phyloP scores from a whole-genome alignment of 768 basidiomycete genomes.

The Leucogyrophana mollusca region DNA sequence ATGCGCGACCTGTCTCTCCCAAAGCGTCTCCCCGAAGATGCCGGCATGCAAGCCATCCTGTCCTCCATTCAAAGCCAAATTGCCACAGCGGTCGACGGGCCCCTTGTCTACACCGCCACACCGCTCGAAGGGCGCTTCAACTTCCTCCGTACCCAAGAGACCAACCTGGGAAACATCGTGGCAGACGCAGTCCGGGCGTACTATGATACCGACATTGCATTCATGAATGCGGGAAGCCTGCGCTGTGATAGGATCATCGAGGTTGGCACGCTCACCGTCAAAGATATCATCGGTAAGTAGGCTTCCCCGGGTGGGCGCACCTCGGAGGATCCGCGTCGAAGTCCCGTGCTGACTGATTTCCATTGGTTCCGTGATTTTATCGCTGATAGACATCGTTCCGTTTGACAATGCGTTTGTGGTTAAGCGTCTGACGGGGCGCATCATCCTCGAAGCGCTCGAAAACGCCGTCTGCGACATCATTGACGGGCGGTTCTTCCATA shows the following conservation, averaged over 20 bases:
- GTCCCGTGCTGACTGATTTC: too few species aligned
- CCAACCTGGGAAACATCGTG: neutral
- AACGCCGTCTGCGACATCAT: conserved; percentile 5
- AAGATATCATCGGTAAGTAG: conserved; percentile 14
- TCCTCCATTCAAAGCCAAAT: too few species aligned
- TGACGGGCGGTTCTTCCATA: conserved; percentile 5
- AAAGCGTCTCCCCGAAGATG: too few species aligned
- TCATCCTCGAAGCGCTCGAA: conserved; percentile 1
- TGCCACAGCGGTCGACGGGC: too few species aligned
- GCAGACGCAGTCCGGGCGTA: neutral
- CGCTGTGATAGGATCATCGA: neutral
- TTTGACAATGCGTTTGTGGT: neutral
- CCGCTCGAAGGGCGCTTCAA: neutral
- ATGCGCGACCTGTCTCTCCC: too few species aligned
- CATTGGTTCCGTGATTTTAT: neutral
- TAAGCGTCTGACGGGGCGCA: neutral
- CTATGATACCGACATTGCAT: neutral
- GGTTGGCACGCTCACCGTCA: neutral
- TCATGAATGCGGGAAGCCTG: neutral
- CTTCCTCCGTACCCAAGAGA: neutral
- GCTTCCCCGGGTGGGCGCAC: too few species aligned
- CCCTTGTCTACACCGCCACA: neutral
- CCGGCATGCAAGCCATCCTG: too few species aligned
- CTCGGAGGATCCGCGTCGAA: too few species aligned
- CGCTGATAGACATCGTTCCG: neutral